Base-by-base conservation (phyloP, 805 yeast species). In the Yamadazyma endophytica region DNA sequence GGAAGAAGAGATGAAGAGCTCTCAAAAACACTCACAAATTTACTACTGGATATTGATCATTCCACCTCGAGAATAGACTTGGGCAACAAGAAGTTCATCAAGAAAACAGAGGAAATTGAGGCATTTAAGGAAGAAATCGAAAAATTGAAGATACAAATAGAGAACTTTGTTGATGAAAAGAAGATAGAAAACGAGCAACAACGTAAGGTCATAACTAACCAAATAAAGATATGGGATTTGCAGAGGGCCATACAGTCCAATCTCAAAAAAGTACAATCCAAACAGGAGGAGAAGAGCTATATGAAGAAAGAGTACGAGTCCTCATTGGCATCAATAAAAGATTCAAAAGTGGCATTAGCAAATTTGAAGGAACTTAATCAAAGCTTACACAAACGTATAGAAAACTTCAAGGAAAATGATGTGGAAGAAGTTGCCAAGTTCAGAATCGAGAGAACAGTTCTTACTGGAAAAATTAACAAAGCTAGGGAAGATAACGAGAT, bases 211-310 rank as follows among this genome's bases (percentile, higher is more conserved):
- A 54, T 65, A 16, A 39, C 42, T 12, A 65, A 61, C 39, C 72
- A 75, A 39, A 37, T 52, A 16, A 53, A 61, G 35, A 64, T 68
- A n/a, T 56, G 69, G 47, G 64, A 65, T 5, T 47, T 79, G 21
- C 67, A 70, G 36, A 67, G 67, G 5, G 63, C 68, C 30, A 56
- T 80, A 3, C 55, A 59, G 19, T 64, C 55, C 17, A 54, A 68
- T 26, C 54, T 68, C n/a, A 54, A 60, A 9, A 68, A 67, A 39
- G 46, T 70, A 2, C 68, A 67, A 16, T 64, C 78, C 5, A 65
- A 68, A 25, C 52, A 54, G 2, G 75, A 74, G 21, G 95, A 87
- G 45, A 70, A 66, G 27, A 73, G 63, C 29, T 88, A 83, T 53
- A 81, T 79, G 76, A 46, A 54, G 6, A 64, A 61, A 18, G 90